Evolutionary conservation across 2,329 filamentous ascomycete species (phyloP), one percentile per base, ranked within the genome.

Genomic region (Verticillium nonalfalfae): DNA sequence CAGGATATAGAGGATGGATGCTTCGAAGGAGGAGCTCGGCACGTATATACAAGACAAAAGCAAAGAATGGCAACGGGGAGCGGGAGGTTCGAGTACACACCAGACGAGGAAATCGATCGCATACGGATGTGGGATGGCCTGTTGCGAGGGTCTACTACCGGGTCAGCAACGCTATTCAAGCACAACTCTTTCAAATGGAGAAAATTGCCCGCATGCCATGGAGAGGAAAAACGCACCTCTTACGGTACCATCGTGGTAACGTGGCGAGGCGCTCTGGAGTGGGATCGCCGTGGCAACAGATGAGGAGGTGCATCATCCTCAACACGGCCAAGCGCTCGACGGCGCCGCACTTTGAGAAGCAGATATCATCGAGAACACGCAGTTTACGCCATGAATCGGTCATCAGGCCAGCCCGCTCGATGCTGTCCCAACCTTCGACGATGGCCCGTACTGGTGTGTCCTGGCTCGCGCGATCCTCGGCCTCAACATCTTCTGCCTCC

Each of bases 101-200:
- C 69, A 71, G 21, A 68, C 68, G 2, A 72, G 70, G 50, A 69
- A 72, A 59, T 72, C 69, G 7, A 70, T 71, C 0, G 68, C 69
- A 11, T 68, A 68, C 0, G 70, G 67, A 10, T 72, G 70, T 1
- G 69, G 60, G 1, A 71, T 18, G 10, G 45, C 45, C 0, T 61
- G 56, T 58, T 72, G 67, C 9, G 69, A 69, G 5, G 70, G 70
- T 10, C 69, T 72, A 58, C n/a, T 45, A 33, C 1, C 55, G 1
- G 13, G 6, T 4, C 13, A 5, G 13, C 26, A 52, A 52, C 21
- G 3, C 10, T 45, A 14, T 26, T 35, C 10, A 14, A 7, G 26
- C 4, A 31, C 4, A 31, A 31, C 26, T 31, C 26, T 31, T 31
- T 31, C 26, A 31, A 4, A 31, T 31, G 26, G 26, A 31, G 26